Evolutionary conservation across 192 early-diverging fungal species (phyloP).

Genomic region (Neocallimastix lanati): DNA sequence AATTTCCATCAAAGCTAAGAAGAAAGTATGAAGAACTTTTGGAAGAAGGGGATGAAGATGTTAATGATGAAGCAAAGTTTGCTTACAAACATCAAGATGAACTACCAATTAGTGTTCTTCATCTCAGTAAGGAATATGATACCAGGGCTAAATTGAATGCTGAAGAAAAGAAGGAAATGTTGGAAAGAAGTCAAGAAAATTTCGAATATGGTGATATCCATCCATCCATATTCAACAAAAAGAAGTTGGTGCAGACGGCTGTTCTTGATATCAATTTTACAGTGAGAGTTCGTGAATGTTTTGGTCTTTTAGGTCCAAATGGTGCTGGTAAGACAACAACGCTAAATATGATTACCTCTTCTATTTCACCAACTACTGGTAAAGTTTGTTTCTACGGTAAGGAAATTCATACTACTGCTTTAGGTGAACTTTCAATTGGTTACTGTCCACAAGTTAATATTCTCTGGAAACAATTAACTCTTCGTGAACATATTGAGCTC

Average conservation of each 20-base stretch:
- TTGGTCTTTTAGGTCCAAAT: slow-evolving; percentile 7
- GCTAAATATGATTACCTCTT: not conserved
- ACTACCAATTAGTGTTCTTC: not conserved
- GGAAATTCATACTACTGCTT: not conserved
- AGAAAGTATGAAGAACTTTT: not conserved
- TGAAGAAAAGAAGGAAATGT: not conserved
- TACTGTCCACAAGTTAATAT: slow-evolving; percentile 20
- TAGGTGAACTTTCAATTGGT: slow-evolving; percentile 4
- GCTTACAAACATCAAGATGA: not conserved
- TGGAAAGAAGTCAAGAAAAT: not conserved
- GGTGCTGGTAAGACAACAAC: slow-evolving; percentile 7
- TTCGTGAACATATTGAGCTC: slow-evolving; percentile 16
- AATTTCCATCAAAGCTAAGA: not conserved
- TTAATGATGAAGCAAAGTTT: not conserved
- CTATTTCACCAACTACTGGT: not conserved
- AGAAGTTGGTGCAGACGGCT: not conserved
- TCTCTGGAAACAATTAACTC: slow-evolving; percentile 12
- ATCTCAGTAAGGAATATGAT: not conserved
- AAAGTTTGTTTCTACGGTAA: not conserved
- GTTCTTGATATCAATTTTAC: not conserved
- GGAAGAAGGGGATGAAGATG: not conserved
- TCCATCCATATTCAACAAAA: not conserved
- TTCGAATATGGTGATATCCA: not conserved
- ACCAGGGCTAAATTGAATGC: not conserved
- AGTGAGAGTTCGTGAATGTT: slow-evolving; percentile 1